Evolutionary conservation across 495 filamentous ascomycete species (phyloP).

Genomic region (Penicillium flavigenum): DNA sequence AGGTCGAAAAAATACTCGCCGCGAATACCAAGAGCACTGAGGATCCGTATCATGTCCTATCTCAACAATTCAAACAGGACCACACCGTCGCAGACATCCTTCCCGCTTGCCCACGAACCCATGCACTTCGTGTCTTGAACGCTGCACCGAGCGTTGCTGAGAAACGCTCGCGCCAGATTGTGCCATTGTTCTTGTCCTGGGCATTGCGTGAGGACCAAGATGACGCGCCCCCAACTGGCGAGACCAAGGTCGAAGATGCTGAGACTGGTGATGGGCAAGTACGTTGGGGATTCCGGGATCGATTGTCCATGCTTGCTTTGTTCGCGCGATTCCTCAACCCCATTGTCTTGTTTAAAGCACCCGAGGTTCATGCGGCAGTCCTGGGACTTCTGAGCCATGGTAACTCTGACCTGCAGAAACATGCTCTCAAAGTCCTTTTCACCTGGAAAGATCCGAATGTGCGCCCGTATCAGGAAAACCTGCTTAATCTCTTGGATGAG

Average conservation of each 20-base stretch:
- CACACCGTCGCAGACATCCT: constrained; percentile 35
- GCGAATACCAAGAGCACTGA: constrained; percentile 28
- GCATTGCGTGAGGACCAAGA: constrained; percentile 52
- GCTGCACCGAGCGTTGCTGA: constrained; percentile 75
- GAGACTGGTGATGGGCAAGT: constrained; percentile 26
- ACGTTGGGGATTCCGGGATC: constrained; percentile 65
- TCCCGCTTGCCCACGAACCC: constrained; percentile 57
- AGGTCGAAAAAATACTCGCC: constrained; percentile 48
- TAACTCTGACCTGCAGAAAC: constrained; percentile 83
- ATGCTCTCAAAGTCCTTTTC: constrained; percentile 77
- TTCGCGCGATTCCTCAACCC: constrained; percentile 85
- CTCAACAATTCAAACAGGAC: constrained; percentile 36
- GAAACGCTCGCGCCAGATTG: constrained; percentile 76
- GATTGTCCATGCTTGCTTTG: constrained; percentile 76
- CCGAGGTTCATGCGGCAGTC: constrained; percentile 72
- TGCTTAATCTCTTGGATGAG: constrained; percentile 88
- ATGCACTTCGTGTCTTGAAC: constrained; percentile 77
- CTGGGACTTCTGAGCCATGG: constrained; percentile 77
- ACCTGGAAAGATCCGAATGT: constrained; percentile 82
- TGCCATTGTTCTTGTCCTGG: constrained; percentile 85
- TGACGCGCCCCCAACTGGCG: constrained; percentile 38
- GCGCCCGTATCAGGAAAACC: constrained; percentile 77
- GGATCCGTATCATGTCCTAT: constrained; percentile 24
- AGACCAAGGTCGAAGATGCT: constrained; percentile 15
- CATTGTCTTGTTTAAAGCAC: constrained; percentile 71